phyloP scores from a whole-genome alignment of 208 protist genomes.

The Wallacemonas collosoma region DNA sequence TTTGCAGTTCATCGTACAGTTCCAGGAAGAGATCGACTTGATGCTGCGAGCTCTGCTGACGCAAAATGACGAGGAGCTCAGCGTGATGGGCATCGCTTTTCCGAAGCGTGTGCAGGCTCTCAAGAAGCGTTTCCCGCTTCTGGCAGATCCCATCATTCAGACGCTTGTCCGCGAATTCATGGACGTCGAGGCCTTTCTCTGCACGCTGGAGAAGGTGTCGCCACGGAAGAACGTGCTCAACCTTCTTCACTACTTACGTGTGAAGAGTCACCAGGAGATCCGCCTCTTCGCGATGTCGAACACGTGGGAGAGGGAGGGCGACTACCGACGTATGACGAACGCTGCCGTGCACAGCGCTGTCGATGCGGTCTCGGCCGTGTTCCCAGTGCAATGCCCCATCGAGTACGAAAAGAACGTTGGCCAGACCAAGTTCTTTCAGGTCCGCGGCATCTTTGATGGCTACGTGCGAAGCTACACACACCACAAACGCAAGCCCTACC shows the following conservation, averaged over 20 bases:
- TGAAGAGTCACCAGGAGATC: conserved; percentile 80
- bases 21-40: conserved; percentile 55
- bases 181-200: conserved; percentile 71
- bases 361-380: conserved; percentile 46
- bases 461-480: conserved; percentile 72
- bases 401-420: conserved; percentile 36
- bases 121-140: conserved; percentile 61
- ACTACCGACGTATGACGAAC: conserved; percentile 72
- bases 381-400: conserved; percentile 58
- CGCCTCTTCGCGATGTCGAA: conserved; percentile 75
- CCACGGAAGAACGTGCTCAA: conserved; percentile 83
- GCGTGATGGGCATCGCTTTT: conserved; percentile 53
- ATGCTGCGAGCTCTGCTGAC: conserved; percentile 63
- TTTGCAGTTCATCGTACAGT: conserved; percentile 58
- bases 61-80: conserved; percentile 66
- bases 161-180: conserved; percentile 60
- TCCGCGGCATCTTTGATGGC: conserved; percentile 75
- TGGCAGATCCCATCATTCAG: conserved; percentile 68
- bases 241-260: conserved; percentile 74
- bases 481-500: conserved; percentile 82
- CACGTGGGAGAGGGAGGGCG: conserved; percentile 76
- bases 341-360: conserved; percentile 32
- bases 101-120: conserved; percentile 51
- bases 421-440: conserved; percentile 48
- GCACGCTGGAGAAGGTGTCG: conserved; percentile 73